phyloP scores from a whole-genome alignment of 306 rosid genomes.

The Carpinus fangiana region DNA sequence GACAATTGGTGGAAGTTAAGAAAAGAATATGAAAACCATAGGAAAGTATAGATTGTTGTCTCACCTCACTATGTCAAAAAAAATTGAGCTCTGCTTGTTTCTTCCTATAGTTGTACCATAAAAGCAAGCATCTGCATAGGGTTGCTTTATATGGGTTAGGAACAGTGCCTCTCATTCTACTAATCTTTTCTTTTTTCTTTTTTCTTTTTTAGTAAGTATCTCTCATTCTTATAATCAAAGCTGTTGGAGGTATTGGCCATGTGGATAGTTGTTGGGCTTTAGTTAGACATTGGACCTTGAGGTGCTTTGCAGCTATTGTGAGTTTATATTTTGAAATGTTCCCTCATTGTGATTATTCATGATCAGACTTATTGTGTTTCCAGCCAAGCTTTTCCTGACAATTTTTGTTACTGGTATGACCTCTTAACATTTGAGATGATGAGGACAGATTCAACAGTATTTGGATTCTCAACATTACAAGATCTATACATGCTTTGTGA shows the following conservation, averaged over 20 bases:
- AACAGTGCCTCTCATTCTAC: not conserved
- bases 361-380: not conserved
- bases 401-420: not conserved
- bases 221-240: not conserved
- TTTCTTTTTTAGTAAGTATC: too few relatives aligned
- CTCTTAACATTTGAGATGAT: not conserved
- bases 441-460: not conserved
- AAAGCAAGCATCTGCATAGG: not conserved
- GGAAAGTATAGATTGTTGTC: not conserved
- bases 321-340: not conserved
- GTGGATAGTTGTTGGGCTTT: not conserved
- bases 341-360: not conserved
- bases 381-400: not conserved
- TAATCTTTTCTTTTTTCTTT: too few relatives aligned
- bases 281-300: not conserved
- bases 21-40: not conserved
- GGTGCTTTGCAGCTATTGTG: not conserved
- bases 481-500: not conserved
- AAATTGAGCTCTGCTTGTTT: not conserved
- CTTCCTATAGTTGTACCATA: not conserved
- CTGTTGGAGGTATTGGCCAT: not conserved
- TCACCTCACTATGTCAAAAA: not conserved
- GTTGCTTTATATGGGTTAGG: not conserved
- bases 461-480: not conserved
- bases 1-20: not conserved